These are phyloP conservation scores for Fusarium sp. DNA, from an alignment of 2,329 filamentous ascomycete species.

Conservation along the genomic window DNA sequence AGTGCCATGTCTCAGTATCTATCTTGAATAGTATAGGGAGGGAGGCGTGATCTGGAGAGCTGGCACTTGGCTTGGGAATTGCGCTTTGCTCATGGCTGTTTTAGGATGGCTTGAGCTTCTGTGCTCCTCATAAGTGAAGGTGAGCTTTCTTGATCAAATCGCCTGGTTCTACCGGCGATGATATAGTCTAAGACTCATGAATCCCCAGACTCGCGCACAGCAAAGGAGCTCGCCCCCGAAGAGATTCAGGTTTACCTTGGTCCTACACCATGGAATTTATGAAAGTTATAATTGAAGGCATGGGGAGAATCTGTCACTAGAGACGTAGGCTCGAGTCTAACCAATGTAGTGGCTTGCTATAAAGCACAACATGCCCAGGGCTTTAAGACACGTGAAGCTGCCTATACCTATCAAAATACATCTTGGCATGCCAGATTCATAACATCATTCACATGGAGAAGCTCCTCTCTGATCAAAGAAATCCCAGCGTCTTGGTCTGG, in stretches of 20 bases:
- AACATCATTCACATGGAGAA: neutral
- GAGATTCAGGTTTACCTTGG: too few species aligned
- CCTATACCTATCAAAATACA: too few species aligned
- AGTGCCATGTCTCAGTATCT: neutral
- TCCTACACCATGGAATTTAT: neutral
- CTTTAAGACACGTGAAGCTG: neutral
- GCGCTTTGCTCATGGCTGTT: neutral
- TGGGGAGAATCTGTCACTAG: neutral
- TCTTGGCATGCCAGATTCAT: neutral
- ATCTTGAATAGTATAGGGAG: neutral
- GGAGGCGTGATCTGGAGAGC: neutral
- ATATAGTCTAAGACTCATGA: too few species aligned
- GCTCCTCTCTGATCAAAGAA: neutral
- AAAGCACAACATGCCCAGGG: neutral
- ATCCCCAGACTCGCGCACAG: too few species aligned
- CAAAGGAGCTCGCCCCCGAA: too few species aligned
- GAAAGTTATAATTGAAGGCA: neutral
- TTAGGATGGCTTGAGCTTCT: too few species aligned
- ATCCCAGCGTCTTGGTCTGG: neutral
- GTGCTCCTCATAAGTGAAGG: too few species aligned
- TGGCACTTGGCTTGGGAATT: neutral
- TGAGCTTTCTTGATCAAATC: too few species aligned
- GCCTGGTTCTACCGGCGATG: too few species aligned
- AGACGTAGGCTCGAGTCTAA: neutral
- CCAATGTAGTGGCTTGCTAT: neutral